A percentile compares a stretch with the other conserved stretches of the same genome.
phyloP scores from a whole-genome alignment of 306 rosid genomes.

The Oemleria cerasiformis region DNA sequence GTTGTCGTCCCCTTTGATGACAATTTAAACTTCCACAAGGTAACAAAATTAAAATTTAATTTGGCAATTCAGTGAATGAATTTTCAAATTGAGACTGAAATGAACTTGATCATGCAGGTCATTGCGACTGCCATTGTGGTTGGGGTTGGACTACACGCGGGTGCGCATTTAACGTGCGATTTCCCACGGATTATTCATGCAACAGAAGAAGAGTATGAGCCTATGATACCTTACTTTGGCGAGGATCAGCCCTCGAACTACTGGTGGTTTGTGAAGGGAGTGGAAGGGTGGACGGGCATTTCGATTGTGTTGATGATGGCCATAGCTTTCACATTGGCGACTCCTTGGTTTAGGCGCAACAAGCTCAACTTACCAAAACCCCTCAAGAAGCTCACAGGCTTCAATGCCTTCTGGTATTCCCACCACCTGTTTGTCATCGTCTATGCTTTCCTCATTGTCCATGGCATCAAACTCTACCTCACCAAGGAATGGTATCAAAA shows the following conservation, averaged over 20 bases:
- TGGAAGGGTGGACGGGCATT: conserved; percentile 45
- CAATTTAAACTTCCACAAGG: conserved; percentile 58
- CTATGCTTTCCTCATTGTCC: conserved; percentile 51
- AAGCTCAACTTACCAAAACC: conserved; percentile 49
- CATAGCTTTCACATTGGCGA: conserved; percentile 54
- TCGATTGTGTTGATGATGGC: conserved; percentile 52
- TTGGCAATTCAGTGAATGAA: background rate
- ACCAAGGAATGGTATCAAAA: conserved; percentile 50
- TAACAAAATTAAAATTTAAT: background rate
- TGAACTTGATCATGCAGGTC: conserved; percentile 15
- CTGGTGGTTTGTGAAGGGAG: conserved; percentile 57
- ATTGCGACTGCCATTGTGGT: conserved; percentile 34
- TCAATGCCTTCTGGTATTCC: conserved; percentile 68
- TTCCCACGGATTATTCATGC: conserved; percentile 48
- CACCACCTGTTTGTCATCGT: conserved; percentile 59
- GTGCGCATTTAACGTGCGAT: conserved; percentile 50
- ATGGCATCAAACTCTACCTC: conserved; percentile 46
- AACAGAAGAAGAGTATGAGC: conserved; percentile 33
- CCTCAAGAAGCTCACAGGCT: conserved; percentile 50
- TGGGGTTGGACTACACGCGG: conserved; percentile 49
- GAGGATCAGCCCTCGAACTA: conserved; percentile 40
- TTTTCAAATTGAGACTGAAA: background rate
- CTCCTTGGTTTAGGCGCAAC: conserved; percentile 64
- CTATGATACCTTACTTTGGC: conserved; percentile 40
- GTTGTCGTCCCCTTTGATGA: conserved; percentile 52